Evolutionary conservation across 352 stramenopile genomes (phyloP), one percentile per base, ranked within the genome.

Genomic region (Phytophthora sp.): DNA sequence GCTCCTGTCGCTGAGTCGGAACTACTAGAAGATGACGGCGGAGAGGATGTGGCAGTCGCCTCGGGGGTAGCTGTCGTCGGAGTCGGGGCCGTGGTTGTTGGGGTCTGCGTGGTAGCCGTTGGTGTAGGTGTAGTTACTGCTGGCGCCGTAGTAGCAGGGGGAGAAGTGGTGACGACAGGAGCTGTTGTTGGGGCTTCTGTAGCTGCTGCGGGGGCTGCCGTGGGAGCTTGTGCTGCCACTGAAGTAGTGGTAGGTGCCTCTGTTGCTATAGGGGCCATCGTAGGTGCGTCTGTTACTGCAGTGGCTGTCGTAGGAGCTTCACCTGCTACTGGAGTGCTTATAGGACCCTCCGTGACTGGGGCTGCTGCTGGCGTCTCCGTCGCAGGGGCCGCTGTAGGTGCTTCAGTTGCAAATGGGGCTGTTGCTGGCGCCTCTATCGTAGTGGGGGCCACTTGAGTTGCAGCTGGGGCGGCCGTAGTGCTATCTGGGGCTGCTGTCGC

Each of bases 1-100:
- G 63, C 57, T 4, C 41, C 47, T 35, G 66, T 44, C 4, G 59
- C 36, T 23, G 54, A 67, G 24, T 51, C 16, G 2, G 66, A 71
- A 39, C 33, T 20, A 35, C 50, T 47, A 16, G 51, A 41, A 13
- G 59, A 54, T 20, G 59, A 58, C 27, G 66, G 59, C 21, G 59
- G n/a, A 21, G 51, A 12, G 7, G 53, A 4, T 9, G 57, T 31
- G 29, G n/a, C 20, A 2, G 46, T 49, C 33, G 24, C 39, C 8
- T 39, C 27, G 8, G 57, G 57, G 5, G 47, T 4, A 27, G 46
- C 62, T 38, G 62, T 56, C 7, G 75, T 64, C 1, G 66, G 31
- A 33, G 20, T 59, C 16, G 65, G 62, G 0, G 44, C 29, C 6
- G 60, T 52, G 1, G 52, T 57, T 16, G 53, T 35, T 55, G 57